phyloP scores from a whole-genome alignment of 1,284 basidiomycete species.

The Cryptococcus wingfieldii region DNA sequence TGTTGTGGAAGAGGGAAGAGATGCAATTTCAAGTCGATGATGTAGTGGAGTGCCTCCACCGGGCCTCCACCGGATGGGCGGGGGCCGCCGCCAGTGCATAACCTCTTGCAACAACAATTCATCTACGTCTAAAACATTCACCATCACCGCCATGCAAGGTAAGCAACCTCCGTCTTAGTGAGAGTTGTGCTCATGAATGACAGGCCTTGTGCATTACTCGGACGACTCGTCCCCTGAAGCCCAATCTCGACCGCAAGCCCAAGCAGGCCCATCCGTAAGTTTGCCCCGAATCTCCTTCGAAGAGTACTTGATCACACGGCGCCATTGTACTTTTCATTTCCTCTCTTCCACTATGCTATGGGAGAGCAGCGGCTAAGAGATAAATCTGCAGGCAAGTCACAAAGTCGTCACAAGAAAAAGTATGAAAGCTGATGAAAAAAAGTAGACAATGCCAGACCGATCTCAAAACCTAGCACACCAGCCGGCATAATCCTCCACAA shows the following conservation, averaged over 20 bases:
- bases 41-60: no score
- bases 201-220: constrained; percentile 28
- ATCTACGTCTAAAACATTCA: no score
- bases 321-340: constrained; percentile 15
- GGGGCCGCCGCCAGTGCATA: no score
- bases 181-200: no score
- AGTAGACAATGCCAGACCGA: not conserved
- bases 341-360: not conserved
- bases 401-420: no score
- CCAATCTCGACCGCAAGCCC: not conserved
- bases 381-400: constrained; percentile 4
- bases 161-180: no score
- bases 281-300: not conserved
- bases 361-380: constrained; percentile 12
- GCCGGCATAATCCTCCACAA: constrained; percentile 3
- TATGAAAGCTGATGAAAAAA: no score
- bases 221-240: constrained; percentile 22
- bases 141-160: no score
- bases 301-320: constrained; percentile 26
- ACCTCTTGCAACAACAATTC: no score
- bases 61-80: no score
- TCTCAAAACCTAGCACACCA: constrained; percentile 2
- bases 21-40: no score
- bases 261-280: constrained; percentile 28
- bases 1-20: no score